Evolutionary conservation across 2,329 filamentous ascomycete genomes (phyloP), one percentile per base, ranked within the genome.

Genomic region (Colletotrichum sansevieriae): DNA sequence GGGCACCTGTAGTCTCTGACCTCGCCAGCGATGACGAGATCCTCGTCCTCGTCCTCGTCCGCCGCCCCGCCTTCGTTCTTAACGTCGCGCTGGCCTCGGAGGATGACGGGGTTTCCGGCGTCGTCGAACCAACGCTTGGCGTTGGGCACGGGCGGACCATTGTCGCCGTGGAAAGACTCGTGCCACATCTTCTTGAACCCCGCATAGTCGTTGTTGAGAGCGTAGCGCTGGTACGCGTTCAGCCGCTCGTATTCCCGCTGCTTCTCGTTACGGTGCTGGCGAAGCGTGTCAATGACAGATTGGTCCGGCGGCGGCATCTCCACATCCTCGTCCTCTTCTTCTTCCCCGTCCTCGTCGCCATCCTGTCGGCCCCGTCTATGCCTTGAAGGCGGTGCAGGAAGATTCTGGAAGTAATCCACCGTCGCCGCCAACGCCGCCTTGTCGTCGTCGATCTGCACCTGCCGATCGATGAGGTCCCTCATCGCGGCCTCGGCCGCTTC

Each of bases 1-100:
- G 91, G 91, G 74, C 92, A 95, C 73, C 88, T 90, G 37, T 91
- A 87, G 76, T 88, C 91, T 60, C 90, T 83, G 4, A 85, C 86
- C 70, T 90, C 88, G 56, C 87, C 83, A 33, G 87, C 85, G 35
- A 95, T 85, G 1, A 90, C 85, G 25, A 95, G 83, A 47, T 95
- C 92, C 20, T 92, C 90, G 63, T 91, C 90, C 15, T 85, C 84
- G 5, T 87, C 88, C 1, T 85, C 83, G 3, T 78, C 83, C 3
- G 72, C 79, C 1, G 73, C 79, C 1, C 73, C 78, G 1, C 71
- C 73, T 77, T 85, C 71, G 11, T 73, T 74, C 29, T 62, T 56
- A 5, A 60, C 11, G 29, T 49, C 37, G 6, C 29, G 29, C 51
- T 73, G 47, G 49, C 63, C 59, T 6, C 41, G 37, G 11, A 57